Conservation (phyloP, 225 moss, liverwort and hornwort genomes). For the Straminergon stramineum region DNA sequence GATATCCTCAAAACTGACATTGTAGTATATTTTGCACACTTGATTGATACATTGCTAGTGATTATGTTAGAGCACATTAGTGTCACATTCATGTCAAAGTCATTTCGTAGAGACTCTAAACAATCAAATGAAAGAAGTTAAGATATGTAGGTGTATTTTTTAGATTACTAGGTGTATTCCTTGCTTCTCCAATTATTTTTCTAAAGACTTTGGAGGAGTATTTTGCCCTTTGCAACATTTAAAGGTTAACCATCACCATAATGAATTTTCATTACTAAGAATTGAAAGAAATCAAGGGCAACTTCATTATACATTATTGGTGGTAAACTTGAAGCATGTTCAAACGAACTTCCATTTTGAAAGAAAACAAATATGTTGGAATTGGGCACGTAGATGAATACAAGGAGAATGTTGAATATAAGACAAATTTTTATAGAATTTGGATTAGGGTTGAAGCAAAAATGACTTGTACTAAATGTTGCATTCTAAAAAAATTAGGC, state of each 20-base stretch:
- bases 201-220: not conserved
- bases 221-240: not conserved
- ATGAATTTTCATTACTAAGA: not conserved
- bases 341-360: not conserved
- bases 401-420: not conserved
- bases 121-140: not conserved
- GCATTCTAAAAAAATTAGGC: accelerated
- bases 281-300: not conserved
- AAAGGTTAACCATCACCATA: not conserved
- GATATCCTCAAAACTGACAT: not conserved
- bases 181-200: not conserved
- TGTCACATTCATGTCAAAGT: not conserved
- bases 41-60: not conserved
- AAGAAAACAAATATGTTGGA: not conserved
- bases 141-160: not conserved
- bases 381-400: not conserved
- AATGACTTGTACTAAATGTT: not conserved
- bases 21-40: not conserved
- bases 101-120: not conserved
- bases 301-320: not conserved
- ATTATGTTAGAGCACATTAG: not conserved
- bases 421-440: not conserved
- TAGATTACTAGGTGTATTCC: not conserved
- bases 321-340: not conserved
- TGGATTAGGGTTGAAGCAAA: not conserved